A percentile compares a stretch with the other conserved stretches of the same genome.
phyloP scores from a whole-genome alignment of 352 stramenopile genomes.

The Globisporangium abappressorium region DNA sequence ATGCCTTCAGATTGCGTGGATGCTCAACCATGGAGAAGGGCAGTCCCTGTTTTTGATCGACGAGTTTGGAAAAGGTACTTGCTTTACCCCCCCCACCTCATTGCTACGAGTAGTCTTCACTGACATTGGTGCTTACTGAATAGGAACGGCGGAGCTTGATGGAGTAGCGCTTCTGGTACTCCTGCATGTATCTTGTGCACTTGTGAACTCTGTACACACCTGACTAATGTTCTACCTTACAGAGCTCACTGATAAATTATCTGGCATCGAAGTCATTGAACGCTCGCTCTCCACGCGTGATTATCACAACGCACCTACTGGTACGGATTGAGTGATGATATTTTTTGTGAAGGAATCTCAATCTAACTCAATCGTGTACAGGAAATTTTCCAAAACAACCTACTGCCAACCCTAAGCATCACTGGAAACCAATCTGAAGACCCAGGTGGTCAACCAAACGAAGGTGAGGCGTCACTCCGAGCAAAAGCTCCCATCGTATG shows the following conservation, averaged over 20 bases:
- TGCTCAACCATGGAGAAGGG: conserved; percentile 69
- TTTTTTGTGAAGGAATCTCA: neutral
- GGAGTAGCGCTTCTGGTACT: conserved; percentile 72
- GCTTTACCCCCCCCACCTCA: neutral
- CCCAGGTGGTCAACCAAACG: neutral
- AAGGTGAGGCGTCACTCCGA: neutral
- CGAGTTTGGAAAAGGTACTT: conserved; percentile 83
- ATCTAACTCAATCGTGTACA: conserved; percentile 17
- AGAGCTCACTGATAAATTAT: conserved; percentile 64
- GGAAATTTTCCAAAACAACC: conserved; percentile 59
- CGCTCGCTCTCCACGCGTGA: conserved; percentile 41
- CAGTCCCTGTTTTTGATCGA: conserved; percentile 79
- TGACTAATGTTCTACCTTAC: conserved; percentile 13
- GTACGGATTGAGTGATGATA: conserved; percentile 24
- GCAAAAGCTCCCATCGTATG: conserved; percentile 30
- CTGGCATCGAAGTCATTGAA: conserved; percentile 31
- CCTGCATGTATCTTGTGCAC: neutral
- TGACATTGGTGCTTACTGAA: neutral
- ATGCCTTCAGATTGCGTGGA: conserved; percentile 62
- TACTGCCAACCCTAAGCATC: conserved; percentile 21
- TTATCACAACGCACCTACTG: conserved; percentile 83
- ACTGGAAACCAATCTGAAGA: neutral
- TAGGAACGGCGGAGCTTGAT: conserved; percentile 73
- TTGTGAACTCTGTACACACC: neutral
- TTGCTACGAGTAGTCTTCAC: neutral